Percentiles rank a stretch among this genome's conserved stretches.
Conservation (phyloP, 345 rosid species). For the Bruguiera gymnorhiza region DNA sequence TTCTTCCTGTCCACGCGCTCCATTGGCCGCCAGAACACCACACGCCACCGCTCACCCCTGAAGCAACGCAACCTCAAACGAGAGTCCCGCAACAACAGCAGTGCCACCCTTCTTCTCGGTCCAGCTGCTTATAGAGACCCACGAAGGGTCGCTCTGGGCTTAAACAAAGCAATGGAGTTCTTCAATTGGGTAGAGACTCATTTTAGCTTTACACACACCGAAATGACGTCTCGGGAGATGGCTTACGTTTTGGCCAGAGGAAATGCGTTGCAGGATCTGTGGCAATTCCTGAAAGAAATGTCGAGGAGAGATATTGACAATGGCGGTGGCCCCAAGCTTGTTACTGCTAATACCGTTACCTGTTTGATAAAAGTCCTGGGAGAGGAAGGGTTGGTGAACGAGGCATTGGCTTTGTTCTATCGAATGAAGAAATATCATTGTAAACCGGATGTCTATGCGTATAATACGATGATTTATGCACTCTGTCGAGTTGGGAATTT, state of each 20-base stretch:
- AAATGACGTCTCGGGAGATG: conserved; percentile 74
- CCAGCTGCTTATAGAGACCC: conserved; percentile 79
- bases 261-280: conserved; percentile 46
- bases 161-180: conserved; percentile 62
- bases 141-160: conserved; percentile 43
- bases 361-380: conserved; percentile 94
- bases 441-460: conserved; percentile 75
- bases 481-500: conserved; percentile 80
- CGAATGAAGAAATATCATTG: conserved; percentile 72
- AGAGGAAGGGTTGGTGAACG: conserved; percentile 78
- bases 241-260: conserved; percentile 64
- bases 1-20: conserved; percentile 77
- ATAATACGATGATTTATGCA: conserved; percentile 63
- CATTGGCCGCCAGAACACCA: conserved; percentile 63
- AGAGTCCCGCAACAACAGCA: conserved; percentile 36
- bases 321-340: conserved; percentile 20
- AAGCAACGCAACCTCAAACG: conserved; percentile 54
- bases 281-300: conserved; percentile 68
- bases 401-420: conserved; percentile 60
- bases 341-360: conserved; percentile 50
- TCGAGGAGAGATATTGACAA: conserved; percentile 27
- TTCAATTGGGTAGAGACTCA: conserved; percentile 22
- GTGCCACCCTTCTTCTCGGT: conserved; percentile 47
- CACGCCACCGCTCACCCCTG: conserved; percentile 72
- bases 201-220: conserved; percentile 43